Evolutionary conservation across 495 filamentous ascomycete genomes (phyloP).

Genomic region (Sporormia fimetaria): DNA sequence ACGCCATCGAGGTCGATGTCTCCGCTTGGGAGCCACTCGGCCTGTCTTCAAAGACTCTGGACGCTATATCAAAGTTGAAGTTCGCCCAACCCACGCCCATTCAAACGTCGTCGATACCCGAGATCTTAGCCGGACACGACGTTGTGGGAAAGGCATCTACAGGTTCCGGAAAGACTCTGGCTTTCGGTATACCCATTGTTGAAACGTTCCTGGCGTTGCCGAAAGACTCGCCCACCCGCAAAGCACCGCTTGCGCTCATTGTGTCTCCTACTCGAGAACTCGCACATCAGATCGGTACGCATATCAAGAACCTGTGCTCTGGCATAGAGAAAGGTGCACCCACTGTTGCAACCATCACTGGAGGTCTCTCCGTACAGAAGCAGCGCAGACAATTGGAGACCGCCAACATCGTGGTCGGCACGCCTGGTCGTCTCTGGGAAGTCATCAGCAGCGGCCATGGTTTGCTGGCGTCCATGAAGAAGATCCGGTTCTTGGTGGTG

Average conservation of each 20-base stretch:
- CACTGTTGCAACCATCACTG: slow-evolving; percentile 72
- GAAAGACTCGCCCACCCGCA: slow-evolving; percentile 31
- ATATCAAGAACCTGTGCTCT: slow-evolving; percentile 60
- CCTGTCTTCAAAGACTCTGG: slow-evolving; percentile 56
- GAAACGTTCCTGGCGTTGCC: slow-evolving; percentile 46
- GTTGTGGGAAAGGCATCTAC: slow-evolving; percentile 73
- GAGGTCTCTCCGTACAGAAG: slow-evolving; percentile 84
- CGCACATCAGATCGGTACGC: slow-evolving; percentile 76
- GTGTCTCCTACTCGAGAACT: slow-evolving; percentile 87
- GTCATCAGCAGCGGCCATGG: slow-evolving; percentile 60
- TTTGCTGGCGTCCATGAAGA: slow-evolving; percentile 50
- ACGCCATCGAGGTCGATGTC: slow-evolving; percentile 39
- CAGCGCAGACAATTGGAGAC: slow-evolving; percentile 65
- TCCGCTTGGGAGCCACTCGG: slow-evolving; percentile 66
- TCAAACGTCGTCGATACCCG: slow-evolving; percentile 63
- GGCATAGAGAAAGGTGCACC: slow-evolving; percentile 46
- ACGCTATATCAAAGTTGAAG: slow-evolving; percentile 62
- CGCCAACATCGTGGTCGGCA: slow-evolving; percentile 83
- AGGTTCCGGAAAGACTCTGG: slow-evolving; percentile 74
- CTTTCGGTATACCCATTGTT: slow-evolving; percentile 69
- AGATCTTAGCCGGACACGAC: slow-evolving; percentile 62
- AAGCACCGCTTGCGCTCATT: slow-evolving; percentile 66
- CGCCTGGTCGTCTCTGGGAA: slow-evolving; percentile 90
- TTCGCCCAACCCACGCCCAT: slow-evolving; percentile 74
- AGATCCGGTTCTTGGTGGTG: slow-evolving; percentile 71